Percentiles rank a stretch among this genome's conserved stretches.
phyloP scores from a whole-genome alignment of 1,139 yeast species.

The Zygosaccharomyces sapae region DNA sequence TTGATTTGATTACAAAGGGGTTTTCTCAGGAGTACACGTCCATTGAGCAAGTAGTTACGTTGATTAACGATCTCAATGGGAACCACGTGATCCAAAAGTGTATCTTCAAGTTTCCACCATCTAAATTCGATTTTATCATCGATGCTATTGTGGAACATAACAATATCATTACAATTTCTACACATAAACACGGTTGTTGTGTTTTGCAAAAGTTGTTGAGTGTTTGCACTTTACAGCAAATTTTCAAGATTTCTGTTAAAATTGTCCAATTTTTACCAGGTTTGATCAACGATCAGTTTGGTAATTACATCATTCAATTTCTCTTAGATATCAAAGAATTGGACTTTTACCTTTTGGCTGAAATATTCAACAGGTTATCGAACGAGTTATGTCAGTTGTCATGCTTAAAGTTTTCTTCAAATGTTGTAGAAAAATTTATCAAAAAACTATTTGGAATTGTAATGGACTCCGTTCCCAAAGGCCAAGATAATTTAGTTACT shows the following conservation, averaged over 20 bases:
- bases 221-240: conserved; percentile 44
- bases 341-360: conserved; percentile 39
- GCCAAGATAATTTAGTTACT: conserved; percentile 5
- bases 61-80: conserved; percentile 88
- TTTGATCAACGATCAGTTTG: conserved; percentile 89
- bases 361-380: conserved; percentile 45
- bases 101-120: conserved; percentile 63
- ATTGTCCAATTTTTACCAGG: conserved; percentile 37
- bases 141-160: conserved; percentile 59
- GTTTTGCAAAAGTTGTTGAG: conserved; percentile 86
- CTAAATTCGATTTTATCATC: conserved; percentile 76
- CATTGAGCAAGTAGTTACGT: conserved; percentile 59
- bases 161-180: conserved; percentile 78
- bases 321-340: conserved; percentile 57
- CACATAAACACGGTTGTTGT: conserved; percentile 97
- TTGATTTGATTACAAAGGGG: conserved; percentile 37
- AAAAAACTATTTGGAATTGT: conserved; percentile 43
- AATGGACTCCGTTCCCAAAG: conserved; percentile 50
- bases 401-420: conserved; percentile 88
- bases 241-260: conserved; percentile 47
- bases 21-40: conserved; percentile 32
- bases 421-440: conserved; percentile 76
- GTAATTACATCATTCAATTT: conserved; percentile 93
- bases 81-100: conserved; percentile 96
- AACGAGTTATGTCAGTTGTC: conserved; percentile 61